Evolutionary conservation across 2,329 filamentous ascomycete species (phyloP).

Genomic region (Pyrenophora seminiperda): DNA sequence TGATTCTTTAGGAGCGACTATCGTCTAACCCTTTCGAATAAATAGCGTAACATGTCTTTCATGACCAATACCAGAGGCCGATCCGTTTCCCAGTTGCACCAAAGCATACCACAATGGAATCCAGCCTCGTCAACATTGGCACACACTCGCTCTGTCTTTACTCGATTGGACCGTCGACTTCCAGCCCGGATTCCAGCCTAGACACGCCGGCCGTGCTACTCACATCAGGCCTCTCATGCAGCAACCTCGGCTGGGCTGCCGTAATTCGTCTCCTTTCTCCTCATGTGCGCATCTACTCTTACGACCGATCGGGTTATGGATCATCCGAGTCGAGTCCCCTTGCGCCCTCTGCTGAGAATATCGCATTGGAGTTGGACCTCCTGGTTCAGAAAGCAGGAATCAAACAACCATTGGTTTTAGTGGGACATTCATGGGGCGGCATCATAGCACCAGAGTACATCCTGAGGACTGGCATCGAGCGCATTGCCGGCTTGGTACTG

Average conservation of each 20-base stretch:
- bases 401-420: slow-evolving; percentile 23
- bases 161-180: not conserved
- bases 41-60: no score
- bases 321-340: slow-evolving; percentile 22
- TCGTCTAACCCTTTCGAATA: no score
- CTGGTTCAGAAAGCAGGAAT: slow-evolving; percentile 23
- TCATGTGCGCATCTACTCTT: slow-evolving; percentile 24
- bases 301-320: slow-evolving; percentile 25
- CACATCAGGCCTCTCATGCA: slow-evolving; percentile 18
- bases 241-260: slow-evolving; percentile 18
- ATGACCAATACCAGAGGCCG: no score
- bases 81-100: no score
- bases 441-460: slow-evolving; percentile 23
- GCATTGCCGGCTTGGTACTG: slow-evolving; percentile 27
- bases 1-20: no score
- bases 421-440: slow-evolving; percentile 29
- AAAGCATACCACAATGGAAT: no score
- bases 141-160: not conserved
- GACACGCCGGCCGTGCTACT: slow-evolving; percentile 15
- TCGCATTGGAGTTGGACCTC: slow-evolving; percentile 18
- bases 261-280: slow-evolving; percentile 18
- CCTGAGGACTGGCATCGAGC: slow-evolving; percentile 16
- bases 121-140: not conserved
- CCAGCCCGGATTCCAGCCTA: no score
- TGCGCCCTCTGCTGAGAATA: slow-evolving; percentile 22